Evolutionary conservation across 306 rosid species (phyloP), one percentile per base, ranked within the genome.

Genomic region (Prunus dulcis): DNA sequence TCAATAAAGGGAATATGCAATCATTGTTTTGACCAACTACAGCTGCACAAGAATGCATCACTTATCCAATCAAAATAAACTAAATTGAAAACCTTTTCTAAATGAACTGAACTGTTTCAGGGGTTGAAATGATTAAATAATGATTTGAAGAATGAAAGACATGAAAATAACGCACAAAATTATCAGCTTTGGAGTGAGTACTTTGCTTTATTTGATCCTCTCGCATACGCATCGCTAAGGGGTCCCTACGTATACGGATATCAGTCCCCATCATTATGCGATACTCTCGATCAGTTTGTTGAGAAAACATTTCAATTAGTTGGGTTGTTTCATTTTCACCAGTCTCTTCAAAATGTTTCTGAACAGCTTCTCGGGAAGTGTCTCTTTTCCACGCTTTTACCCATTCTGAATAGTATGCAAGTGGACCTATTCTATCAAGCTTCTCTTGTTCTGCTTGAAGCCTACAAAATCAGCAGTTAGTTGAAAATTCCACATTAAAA

Each of bases 261-360:
- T 95, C 99, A 69, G 99, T 95, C 67, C 99, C 99, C 97, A 95
- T 95, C 99, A 95, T 95, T 70, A 95, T 78, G 62, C 97, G 97
- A 78, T 88, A 95, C 89, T 95, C 99, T 72, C 87, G 76, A 67
- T 88, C 99, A 20, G 97, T 95, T 81, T 92, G 99, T 73, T 92
- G 78, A 84, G 73, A 62, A 65, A 95, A 87, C 99, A 95, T 92
- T 80, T 95, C 93, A 75, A 92, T 82, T 67, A 95, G 85, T 70
- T 95, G 99, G 58, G 89, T 45, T 56, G 75, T 87, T 84, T 95
- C 97, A 76, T 89, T 91, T 91, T 95, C 97, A 58, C 97, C 97
- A 9, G 95, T 94, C 87, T 94, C 97, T 84, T 92, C 97, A 69
- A 84, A 92, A 89, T 95, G 97, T 76, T 89, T 90, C 80, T 87